A percentile compares a stretch with the other conserved stretches of the same genome.
Evolutionary conservation across 2,329 filamentous ascomycete species (phyloP).

Genomic region (Clonostachys solani): DNA sequence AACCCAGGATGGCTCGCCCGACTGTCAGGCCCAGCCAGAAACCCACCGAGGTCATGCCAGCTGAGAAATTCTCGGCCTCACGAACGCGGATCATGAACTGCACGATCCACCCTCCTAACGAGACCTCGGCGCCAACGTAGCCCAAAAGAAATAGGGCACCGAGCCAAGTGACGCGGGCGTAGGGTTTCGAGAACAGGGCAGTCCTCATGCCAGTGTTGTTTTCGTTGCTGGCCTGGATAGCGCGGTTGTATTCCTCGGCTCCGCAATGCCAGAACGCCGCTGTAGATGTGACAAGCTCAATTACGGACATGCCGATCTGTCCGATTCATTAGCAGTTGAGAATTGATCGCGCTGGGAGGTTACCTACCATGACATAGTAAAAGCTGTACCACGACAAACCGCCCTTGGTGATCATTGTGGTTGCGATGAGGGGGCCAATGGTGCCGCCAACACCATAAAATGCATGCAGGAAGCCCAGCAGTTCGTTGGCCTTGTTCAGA

Average conservation of each 20-base stretch:
- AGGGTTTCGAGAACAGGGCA: not conserved
- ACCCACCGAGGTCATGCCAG: not conserved
- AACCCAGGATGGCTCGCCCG: not conserved
- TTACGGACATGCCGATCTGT: too few relatives aligned
- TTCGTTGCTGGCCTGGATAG: not conserved
- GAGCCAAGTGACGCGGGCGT: not conserved
- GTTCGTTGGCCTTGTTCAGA: not conserved
- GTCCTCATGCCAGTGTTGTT: not conserved
- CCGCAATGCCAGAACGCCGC: too few relatives aligned
- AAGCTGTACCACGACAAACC: not conserved
- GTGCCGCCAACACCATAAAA: not conserved
- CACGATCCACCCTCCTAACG: not conserved
- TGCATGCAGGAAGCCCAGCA: not conserved
- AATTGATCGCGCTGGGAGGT: too few relatives aligned
- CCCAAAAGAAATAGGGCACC: not conserved
- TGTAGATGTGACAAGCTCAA: too few relatives aligned
- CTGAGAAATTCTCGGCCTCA: not conserved
- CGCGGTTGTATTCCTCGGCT: not conserved
- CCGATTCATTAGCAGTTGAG: too few relatives aligned
- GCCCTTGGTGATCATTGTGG: not conserved
- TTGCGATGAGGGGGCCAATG: not conserved
- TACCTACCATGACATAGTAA: not conserved
- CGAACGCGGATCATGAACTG: not conserved
- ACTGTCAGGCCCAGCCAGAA: not conserved
- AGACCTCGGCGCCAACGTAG: not conserved